Evolutionary conservation across 768 basidiomycete genomes (phyloP).

Genomic region (Amyloporia xantha): DNA sequence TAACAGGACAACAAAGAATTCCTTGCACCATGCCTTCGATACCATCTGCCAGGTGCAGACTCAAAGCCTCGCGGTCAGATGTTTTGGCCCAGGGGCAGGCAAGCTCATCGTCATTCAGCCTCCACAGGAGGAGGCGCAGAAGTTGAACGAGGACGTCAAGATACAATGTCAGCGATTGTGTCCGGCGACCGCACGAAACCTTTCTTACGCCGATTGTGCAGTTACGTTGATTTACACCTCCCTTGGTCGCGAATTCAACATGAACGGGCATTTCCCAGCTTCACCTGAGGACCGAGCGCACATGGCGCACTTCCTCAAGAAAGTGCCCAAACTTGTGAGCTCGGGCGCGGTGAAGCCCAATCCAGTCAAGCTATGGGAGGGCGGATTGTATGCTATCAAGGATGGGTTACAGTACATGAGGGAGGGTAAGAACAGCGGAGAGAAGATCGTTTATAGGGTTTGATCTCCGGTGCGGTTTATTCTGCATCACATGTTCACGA

Average conservation of each 20-base stretch:
- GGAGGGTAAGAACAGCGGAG: conserved; percentile 24
- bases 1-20: conserved; percentile 20
- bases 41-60: conserved; percentile 6
- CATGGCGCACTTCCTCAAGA: conserved; percentile 18
- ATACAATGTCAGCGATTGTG: background rate
- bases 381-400: conserved; percentile 19
- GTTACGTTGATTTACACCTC: conserved; percentile 17
- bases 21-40: conserved; percentile 15
- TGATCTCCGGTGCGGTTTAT: too few relatives aligned
- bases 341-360: conserved; percentile 20
- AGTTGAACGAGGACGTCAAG: conserved; percentile 1
- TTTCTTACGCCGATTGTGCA: conserved; percentile 17
- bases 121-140: background rate
- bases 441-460: conserved; percentile 23
- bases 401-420: conserved; percentile 23
- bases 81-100: conserved; percentile 4
- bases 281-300: conserved; percentile 17
- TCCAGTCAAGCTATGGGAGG: conserved; percentile 18
- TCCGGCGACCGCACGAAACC: background rate
- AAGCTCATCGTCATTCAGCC: conserved; percentile 3
- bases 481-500: too few relatives aligned
- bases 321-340: conserved; percentile 15
- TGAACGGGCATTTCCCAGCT: conserved; percentile 11
- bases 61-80: conserved; percentile 3
- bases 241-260: conserved; percentile 13